A percentile compares a stretch with the other conserved stretches of the same genome.
Conservation (phyloP, 2,329 filamentous ascomycete genomes). For the Epichloe amarillans region DNA sequence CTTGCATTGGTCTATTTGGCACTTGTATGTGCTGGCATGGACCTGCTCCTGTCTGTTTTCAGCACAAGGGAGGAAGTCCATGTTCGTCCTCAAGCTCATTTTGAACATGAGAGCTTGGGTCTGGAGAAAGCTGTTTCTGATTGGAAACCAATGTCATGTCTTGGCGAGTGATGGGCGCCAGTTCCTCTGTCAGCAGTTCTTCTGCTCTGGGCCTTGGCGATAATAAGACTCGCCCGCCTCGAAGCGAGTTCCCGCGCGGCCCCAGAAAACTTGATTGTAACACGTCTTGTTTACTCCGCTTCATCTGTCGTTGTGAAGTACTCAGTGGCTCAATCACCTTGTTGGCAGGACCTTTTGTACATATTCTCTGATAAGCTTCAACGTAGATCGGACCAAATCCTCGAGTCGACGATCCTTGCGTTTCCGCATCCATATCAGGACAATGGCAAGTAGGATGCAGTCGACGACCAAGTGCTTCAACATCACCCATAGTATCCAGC, state of each 20-base stretch:
- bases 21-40: neutral
- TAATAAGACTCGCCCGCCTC: no score
- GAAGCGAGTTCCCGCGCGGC: neutral
- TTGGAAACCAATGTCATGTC: no score
- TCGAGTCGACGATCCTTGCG: constrained; percentile 60
- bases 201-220: no score
- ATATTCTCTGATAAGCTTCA: constrained; percentile 46
- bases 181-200: no score
- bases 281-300: neutral
- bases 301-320: neutral
- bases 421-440: constrained; percentile 60
- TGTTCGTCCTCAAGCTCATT: neutral
- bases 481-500: constrained; percentile 55
- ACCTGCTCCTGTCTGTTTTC: neutral
- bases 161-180: no score
- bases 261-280: neutral
- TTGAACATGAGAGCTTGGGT: no score
- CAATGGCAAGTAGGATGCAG: constrained; percentile 46
- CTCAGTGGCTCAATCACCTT: constrained; percentile 22
- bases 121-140: no score
- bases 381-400: constrained; percentile 54
- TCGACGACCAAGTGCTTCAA: constrained; percentile 67
- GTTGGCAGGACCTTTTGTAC: constrained; percentile 44
- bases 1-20: neutral
- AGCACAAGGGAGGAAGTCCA: neutral